Evolutionary conservation across 805 yeast species (phyloP), one percentile per base, ranked within the genome.

Genomic region (Metschnikowia orientalis): DNA sequence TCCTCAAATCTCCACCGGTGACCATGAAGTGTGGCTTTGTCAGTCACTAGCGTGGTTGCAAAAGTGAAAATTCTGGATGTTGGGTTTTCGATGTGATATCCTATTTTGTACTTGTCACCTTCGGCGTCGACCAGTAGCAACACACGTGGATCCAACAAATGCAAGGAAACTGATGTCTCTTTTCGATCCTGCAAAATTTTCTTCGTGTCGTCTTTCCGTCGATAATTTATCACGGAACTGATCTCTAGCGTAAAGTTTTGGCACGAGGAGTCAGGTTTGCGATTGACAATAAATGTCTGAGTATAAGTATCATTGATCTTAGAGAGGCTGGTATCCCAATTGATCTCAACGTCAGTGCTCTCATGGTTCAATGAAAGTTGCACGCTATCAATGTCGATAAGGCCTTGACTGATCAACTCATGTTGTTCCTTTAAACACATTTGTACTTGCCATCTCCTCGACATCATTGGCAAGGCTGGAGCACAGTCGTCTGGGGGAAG

Each of bases 141-240:
- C 2, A 79, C 77, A 31, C 92, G 55, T 4, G 92, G 90, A 48
- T 83, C 90, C 36, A 77, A 64, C 30, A 79, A 63, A 2, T 89
- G 84, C 12, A 83, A 49, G 1, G 66, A 54, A 3, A 79, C 61
- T 32, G 75, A 76, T 69, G 78, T 71, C 8, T 69, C 57, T 7
- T 57, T 56, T 4, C 63, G 54, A 2, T 41, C 43, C 32, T 50
- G 72, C 3, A 31, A 42, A 38, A 65, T 68, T 2, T 44, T 32
- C 1, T 19, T 21, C 2, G 44, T 50, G 1, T 40, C 34, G 1
- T 30, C 47, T 10, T 17, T 16, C 9, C 51, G 18, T 4, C 28
- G 31, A 33, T 40, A 44, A 2, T 3, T 7, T 14, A 35, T 33
- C 15, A 18, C 46, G 3, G 65, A 45, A 11, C 23, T 19, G 1